phyloP scores from a whole-genome alignment of 2,329 filamentous ascomycete species.

The Trichoderma aggressivum region DNA sequence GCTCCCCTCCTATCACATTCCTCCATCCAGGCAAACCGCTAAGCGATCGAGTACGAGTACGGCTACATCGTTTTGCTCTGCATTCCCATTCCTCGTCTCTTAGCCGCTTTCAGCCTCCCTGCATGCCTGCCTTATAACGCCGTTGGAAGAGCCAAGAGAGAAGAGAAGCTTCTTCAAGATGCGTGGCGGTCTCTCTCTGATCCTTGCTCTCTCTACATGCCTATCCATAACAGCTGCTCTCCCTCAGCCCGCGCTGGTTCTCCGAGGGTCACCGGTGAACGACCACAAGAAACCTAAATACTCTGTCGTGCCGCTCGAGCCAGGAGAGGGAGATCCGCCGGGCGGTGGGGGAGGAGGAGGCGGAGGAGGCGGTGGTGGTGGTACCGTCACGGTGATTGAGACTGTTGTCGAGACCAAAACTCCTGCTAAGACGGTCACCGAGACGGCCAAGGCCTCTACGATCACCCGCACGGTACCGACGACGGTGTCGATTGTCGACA shows the following conservation, averaged over 20 bases:
- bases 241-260: slow-evolving; percentile 26
- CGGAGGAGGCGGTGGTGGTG: slow-evolving; percentile 19
- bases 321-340: slow-evolving; percentile 23
- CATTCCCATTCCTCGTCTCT: slow-evolving; percentile 2
- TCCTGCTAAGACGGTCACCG: slow-evolving; percentile 28
- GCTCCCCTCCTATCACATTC: slow-evolving; percentile 13
- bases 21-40: neutral
- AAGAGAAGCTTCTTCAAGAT: slow-evolving; percentile 28
- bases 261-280: slow-evolving; percentile 23
- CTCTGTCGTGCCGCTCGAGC: slow-evolving; percentile 40
- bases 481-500: slow-evolving; percentile 33
- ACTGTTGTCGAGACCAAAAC: slow-evolving; percentile 32
- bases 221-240: slow-evolving; percentile 29
- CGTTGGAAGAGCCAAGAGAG: slow-evolving; percentile 10
- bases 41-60: slow-evolving; percentile 1
- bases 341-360: slow-evolving; percentile 20
- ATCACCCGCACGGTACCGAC: slow-evolving; percentile 29
- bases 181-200: slow-evolving; percentile 30
- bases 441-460: slow-evolving; percentile 28
- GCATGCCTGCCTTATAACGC: slow-evolving; percentile 7
- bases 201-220: slow-evolving; percentile 31
- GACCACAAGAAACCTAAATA: slow-evolving; percentile 32
- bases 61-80: neutral
- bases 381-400: slow-evolving; percentile 34
- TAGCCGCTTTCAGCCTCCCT: slow-evolving; percentile 2